These are phyloP conservation scores for Hygrocybe coccinea DNA, from an alignment of 768 basidiomycete genomes.

Conservation along the genomic window DNA sequence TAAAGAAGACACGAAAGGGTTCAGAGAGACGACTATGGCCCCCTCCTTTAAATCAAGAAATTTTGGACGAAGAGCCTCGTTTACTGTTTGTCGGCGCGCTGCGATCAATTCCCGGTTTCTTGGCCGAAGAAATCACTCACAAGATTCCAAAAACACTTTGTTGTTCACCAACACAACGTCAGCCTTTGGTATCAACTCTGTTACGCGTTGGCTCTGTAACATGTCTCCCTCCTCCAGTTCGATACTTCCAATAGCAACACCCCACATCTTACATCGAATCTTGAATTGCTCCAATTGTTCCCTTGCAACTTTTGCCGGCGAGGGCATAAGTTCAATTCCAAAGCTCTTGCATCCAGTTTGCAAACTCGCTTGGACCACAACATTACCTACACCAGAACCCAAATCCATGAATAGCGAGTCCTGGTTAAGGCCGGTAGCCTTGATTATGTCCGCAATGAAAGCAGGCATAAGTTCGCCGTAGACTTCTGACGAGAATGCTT, in stretches of 20 bases:
- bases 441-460: constrained; percentile 69
- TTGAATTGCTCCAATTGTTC: constrained; percentile 70
- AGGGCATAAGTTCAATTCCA: constrained; percentile 73
- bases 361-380: constrained; percentile 74
- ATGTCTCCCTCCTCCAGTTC: constrained; percentile 86
- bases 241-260: constrained; percentile 66
- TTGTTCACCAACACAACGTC: constrained; percentile 92
- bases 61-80: constrained; percentile 78
- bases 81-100: constrained; percentile 56
- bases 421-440: constrained; percentile 50
- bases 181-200: constrained; percentile 68
- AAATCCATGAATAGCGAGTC: constrained; percentile 75
- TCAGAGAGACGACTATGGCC: constrained; percentile 82
- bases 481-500: constrained; percentile 76
- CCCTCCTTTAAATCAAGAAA: constrained; percentile 95
- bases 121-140: constrained; percentile 41
- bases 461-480: constrained; percentile 88
- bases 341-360: constrained; percentile 75
- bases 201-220: constrained; percentile 59
- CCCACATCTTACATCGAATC: constrained; percentile 88
- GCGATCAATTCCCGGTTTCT: constrained; percentile 6
- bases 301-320: constrained; percentile 75
- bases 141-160: constrained; percentile 70
- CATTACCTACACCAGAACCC: constrained; percentile 83
- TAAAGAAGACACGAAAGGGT: constrained; percentile 72